A percentile compares a stretch with the other conserved stretches of the same genome.
Conservation (phyloP, 768 basidiomycete genomes). For the Suillus cothurnatus region DNA sequence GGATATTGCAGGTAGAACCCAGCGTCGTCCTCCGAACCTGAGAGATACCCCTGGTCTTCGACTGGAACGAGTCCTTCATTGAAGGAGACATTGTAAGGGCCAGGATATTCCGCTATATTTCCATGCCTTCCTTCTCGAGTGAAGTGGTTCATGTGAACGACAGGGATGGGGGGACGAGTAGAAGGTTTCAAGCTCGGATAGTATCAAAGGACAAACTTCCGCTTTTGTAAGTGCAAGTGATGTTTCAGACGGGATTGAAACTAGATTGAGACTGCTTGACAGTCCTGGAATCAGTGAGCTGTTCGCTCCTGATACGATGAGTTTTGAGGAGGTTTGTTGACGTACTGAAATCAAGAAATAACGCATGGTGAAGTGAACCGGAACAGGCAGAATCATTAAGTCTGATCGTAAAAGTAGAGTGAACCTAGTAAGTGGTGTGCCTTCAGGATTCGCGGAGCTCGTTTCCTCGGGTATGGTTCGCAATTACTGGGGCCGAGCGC, state of each 20-base stretch:
- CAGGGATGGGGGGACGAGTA: slow-evolving; percentile 15
- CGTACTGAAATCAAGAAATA: slow-evolving; percentile 28
- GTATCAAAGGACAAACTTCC: slow-evolving; percentile 9
- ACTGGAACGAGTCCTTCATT: slow-evolving; percentile 28
- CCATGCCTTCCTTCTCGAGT: slow-evolving; percentile 26
- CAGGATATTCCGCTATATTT: slow-evolving; percentile 29
- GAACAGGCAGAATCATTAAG: slow-evolving; percentile 30
- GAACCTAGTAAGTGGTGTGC: slow-evolving; percentile 24
- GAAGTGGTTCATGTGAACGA: slow-evolving; percentile 32
- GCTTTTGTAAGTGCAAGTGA: slow-evolving; percentile 27
- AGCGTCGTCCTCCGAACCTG: slow-evolving; percentile 58
- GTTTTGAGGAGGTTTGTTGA: slow-evolving; percentile 31
- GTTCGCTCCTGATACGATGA: slow-evolving; percentile 22
- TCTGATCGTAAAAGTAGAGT: slow-evolving; percentile 33
- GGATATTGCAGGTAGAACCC: slow-evolving; percentile 33
- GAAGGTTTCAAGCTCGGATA: slow-evolving; percentile 4
- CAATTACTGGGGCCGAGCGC: slow-evolving; percentile 33
- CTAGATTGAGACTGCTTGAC: slow-evolving; percentile 21
- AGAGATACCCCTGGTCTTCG: slow-evolving; percentile 53
- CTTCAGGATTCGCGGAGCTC: slow-evolving; percentile 37
- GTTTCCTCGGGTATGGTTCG: slow-evolving; percentile 29
- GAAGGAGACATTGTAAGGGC: slow-evolving; percentile 26
- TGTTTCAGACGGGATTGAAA: slow-evolving; percentile 29
- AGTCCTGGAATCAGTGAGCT: slow-evolving; percentile 19
- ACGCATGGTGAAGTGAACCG: slow-evolving; percentile 36